Conservation (phyloP, 305 asterid genomes). For the Galium porrigens region DNA sequence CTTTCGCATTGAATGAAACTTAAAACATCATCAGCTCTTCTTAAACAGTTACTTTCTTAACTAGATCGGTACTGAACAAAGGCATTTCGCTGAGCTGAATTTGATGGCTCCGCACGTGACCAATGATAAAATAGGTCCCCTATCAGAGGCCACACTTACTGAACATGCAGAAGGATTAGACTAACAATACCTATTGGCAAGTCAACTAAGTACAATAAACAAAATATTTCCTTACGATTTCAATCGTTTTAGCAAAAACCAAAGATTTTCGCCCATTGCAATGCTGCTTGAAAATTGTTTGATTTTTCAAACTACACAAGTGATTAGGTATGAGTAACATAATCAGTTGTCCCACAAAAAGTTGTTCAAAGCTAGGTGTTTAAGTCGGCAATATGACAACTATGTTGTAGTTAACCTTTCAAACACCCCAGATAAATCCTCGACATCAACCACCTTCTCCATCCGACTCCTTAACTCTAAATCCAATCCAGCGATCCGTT, state of each 20-base stretch:
- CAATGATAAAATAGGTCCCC: no score
- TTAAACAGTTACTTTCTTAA: not conserved
- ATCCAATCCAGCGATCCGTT: slow-evolving; percentile 40
- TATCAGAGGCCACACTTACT: no score
- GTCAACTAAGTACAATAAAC: no score
- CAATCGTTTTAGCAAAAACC: not conserved
- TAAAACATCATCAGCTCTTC: not conserved
- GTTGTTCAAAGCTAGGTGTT: not conserved
- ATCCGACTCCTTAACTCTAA: slow-evolving; percentile 33
- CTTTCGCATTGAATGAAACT: not conserved
- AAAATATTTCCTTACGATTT: no score
- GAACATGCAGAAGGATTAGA: no score
- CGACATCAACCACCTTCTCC: slow-evolving; percentile 26
- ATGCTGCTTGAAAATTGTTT: not conserved
- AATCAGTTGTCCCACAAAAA: not conserved
- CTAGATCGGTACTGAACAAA: no score
- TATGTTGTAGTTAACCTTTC: slow-evolving; percentile 21
- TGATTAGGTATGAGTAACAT: not conserved
- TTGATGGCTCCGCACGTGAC: no score
- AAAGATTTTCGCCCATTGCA: not conserved
- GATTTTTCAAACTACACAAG: not conserved
- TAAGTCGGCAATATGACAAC: not conserved
- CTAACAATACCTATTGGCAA: no score
- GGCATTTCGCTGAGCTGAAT: no score
- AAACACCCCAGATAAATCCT: slow-evolving; percentile 21